Evolutionary conservation across 2,329 filamentous ascomycete species (phyloP).

Genomic region (Taxawa tesnikishii): DNA sequence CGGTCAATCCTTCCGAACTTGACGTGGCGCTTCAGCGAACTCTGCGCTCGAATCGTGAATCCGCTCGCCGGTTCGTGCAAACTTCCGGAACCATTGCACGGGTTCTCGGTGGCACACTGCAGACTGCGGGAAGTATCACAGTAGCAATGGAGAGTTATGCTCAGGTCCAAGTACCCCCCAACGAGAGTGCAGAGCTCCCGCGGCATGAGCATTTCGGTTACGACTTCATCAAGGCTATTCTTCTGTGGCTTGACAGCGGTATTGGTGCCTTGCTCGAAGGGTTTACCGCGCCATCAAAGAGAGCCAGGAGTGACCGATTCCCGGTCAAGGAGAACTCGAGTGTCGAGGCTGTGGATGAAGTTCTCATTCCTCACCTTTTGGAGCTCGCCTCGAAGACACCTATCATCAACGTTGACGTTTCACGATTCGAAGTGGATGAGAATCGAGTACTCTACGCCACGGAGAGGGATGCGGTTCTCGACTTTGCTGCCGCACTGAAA

Average conservation of each 20-base stretch:
- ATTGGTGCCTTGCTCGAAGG: slow-evolving; percentile 41
- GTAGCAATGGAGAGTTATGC: slow-evolving; percentile 22
- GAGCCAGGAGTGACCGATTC: slow-evolving; percentile 20
- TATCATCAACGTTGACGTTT: slow-evolving; percentile 44
- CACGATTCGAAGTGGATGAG: slow-evolving; percentile 45
- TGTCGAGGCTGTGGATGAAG: slow-evolving; percentile 41
- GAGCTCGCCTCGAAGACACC: slow-evolving; percentile 36
- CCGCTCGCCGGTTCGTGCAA: slow-evolving; percentile 49
- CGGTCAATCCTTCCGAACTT: slow-evolving; percentile 40
- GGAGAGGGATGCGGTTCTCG: slow-evolving; percentile 43
- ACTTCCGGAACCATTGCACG: slow-evolving; percentile 46
- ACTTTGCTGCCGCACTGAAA: slow-evolving; percentile 42
- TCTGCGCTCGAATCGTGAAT: slow-evolving; percentile 42
- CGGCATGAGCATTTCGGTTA: slow-evolving; percentile 44
- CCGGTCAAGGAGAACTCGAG: slow-evolving; percentile 39
- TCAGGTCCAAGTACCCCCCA: slow-evolving; percentile 33
- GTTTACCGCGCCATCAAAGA: slow-evolving; percentile 35
- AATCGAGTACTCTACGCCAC: slow-evolving; percentile 38
- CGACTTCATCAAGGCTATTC: slow-evolving; percentile 51
- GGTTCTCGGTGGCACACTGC: slow-evolving; percentile 41
- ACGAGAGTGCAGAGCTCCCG: slow-evolving; percentile 20
- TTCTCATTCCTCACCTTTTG: slow-evolving; percentile 48
- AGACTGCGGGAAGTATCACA: slow-evolving; percentile 24
- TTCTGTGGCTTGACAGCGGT: slow-evolving; percentile 51
- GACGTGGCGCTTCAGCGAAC: slow-evolving; percentile 43